Percentiles rank a stretch among this genome's conserved stretches.
These are phyloP conservation scores for Russula sp. DNA, from an alignment of 768 basidiomycete genomes.

Conservation along the genomic window DNA sequence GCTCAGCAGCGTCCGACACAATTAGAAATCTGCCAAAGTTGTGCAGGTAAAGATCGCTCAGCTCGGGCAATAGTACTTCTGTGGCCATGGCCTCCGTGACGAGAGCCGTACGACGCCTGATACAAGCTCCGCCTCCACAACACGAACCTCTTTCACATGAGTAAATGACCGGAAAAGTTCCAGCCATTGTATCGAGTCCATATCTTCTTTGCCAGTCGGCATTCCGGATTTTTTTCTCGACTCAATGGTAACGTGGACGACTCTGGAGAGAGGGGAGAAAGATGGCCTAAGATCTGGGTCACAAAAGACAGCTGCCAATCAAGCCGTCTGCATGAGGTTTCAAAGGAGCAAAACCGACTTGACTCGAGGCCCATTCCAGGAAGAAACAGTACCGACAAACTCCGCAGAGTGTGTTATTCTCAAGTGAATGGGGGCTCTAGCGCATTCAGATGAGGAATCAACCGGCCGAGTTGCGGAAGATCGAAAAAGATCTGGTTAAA, in stretches of 20 bases:
- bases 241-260: too few species aligned
- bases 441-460: conserved; percentile 1
- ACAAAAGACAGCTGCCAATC: conserved; percentile 15
- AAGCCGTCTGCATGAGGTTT: background rate
- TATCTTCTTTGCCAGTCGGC: background rate
- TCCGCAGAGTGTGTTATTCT: background rate
- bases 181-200: conserved; percentile 1
- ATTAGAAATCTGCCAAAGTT: background rate
- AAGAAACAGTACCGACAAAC: background rate
- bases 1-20: background rate
- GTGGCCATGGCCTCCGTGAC: background rate
- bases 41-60: background rate
- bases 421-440: background rate
- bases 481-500: conserved; percentile 5
- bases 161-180: conserved; percentile 7
- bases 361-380: background rate
- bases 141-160: background rate
- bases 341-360: background rate
- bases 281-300: conserved; percentile 8
- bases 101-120: background rate
- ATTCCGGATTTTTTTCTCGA: too few species aligned
- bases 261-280: background rate
- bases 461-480: background rate
- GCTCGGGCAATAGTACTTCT: background rate
- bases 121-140: background rate